A percentile compares a stretch with the other conserved stretches of the same genome.
Evolutionary conservation across 2,329 filamentous ascomycete genomes (phyloP).

Genomic region (Diaporthe vaccinii): DNA sequence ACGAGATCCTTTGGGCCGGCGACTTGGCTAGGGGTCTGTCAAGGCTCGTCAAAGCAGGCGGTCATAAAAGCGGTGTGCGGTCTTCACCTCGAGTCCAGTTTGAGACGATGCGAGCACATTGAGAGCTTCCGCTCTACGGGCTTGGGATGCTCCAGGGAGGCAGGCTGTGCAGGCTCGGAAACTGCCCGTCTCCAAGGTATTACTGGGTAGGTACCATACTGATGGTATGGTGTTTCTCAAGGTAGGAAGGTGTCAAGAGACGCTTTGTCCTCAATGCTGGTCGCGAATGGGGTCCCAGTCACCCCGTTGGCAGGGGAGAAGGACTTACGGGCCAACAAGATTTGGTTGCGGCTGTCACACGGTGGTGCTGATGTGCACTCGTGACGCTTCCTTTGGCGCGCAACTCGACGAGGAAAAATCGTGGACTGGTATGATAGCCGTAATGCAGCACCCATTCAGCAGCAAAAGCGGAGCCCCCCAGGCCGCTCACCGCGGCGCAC

Average conservation of each 20-base stretch:
- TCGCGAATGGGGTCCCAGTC: conserved; percentile 9
- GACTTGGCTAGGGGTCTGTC: conserved; percentile 20
- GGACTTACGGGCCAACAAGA: conserved; percentile 19
- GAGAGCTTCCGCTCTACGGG: conserved; percentile 26
- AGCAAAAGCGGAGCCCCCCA: conserved; percentile 28
- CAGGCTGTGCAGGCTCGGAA: conserved; percentile 31
- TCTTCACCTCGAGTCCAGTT: conserved; percentile 26
- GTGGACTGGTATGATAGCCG: conserved; percentile 31
- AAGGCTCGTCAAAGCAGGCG: conserved; percentile 5
- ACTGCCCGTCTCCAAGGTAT: conserved; percentile 5
- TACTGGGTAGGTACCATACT: not conserved
- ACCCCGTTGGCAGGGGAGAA: conserved; percentile 18
- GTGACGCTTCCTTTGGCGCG: conserved; percentile 26
- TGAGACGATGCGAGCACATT: conserved; percentile 10
- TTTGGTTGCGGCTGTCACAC: conserved; percentile 9
- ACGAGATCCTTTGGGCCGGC: conserved; percentile 22
- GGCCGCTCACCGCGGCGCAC: conserved; percentile 16
- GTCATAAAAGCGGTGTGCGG: conserved; percentile 36
- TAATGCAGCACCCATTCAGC: conserved; percentile 29
- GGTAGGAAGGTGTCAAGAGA: conserved; percentile 16
- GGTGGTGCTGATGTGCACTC: conserved; percentile 22
- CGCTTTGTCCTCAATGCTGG: conserved; percentile 17
- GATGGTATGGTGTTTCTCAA: conserved; percentile 27
- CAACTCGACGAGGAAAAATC: conserved; percentile 21
- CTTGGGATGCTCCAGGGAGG: conserved; percentile 20